A percentile compares a stretch with the other conserved stretches of the same genome.
Conservation (phyloP, 345 rosid genomes). For the Eucalyptus brandiana region DNA sequence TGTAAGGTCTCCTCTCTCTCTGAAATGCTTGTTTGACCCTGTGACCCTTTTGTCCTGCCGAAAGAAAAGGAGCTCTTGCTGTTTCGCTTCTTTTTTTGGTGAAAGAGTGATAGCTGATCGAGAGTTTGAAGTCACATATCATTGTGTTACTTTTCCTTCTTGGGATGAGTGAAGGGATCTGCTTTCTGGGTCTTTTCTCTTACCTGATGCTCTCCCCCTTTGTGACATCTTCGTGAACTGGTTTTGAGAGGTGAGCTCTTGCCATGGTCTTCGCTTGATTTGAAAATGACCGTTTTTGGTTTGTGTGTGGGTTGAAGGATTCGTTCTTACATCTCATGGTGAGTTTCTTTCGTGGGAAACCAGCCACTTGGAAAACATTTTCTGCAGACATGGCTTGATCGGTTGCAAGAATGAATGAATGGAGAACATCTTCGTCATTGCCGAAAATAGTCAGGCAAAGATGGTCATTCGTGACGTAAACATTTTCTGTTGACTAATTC, state of each 20-base stretch:
- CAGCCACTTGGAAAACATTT: neutral
- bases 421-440: no score
- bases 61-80: neutral
- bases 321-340: neutral
- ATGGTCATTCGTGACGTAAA: no score
- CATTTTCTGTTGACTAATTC: no score
- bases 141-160: neutral
- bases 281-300: no score
- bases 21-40: neutral
- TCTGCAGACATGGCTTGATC: no score
- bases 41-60: neutral
- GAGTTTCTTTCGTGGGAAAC: neutral
- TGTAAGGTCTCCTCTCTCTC: neutral
- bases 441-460: no score
- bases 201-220: neutral
- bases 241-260: no score
- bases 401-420: no score
- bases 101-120: neutral
- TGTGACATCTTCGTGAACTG: no score
- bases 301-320: neutral
- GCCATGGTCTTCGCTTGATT: no score
- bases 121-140: neutral
- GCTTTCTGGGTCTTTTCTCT: neutral
- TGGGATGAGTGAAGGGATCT: neutral
- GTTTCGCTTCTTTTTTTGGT: neutral